Evolutionary conservation across 2,329 filamentous ascomycete genomes (phyloP), one percentile per base, ranked within the genome.

Genomic region (Raffaelea arxii): DNA sequence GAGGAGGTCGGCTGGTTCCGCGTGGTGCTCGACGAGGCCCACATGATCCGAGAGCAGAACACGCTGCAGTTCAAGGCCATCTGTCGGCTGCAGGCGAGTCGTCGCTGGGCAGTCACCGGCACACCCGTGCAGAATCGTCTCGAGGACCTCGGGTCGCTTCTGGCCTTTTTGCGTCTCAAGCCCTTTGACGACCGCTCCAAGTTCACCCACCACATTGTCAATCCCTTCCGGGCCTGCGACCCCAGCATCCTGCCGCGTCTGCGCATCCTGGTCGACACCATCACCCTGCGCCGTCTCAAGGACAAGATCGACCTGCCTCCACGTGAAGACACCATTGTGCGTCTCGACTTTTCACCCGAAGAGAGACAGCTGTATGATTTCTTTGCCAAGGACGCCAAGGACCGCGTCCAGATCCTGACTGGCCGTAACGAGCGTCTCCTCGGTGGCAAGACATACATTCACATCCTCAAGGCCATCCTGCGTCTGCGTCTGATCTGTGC

Each of bases 61-160:
- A 91, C 89, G 1, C 70, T 85, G 36, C 84, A 91, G 54, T 94
- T 89, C 46, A 88, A 90, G 60, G 86, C 87, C 3, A 86, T 92
- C 19, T 90, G 88, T 53, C 77, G 79, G 19, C 70, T 97, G 3
- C 75, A 85, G 50, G 86, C 89, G 2, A 77, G 86, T 58, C 80
- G 90, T 25, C 82, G 90, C 27, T 98, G 92, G 92, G 91, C 90
- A 3, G 87, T 97, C n/a, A 97, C 92, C 0, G 92, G 91, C 46
- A 97, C 92, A 0, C 92, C 90, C 0, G 86, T 97, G 9, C 91
- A 97, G 64, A 98, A 98, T 59, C 82, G 86, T 4, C 73, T 97
- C 3, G 89, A 94, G 53, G 92, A 98, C 61, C 73, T 97, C 21
- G 86, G 87, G 14, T 86, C 91, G 2, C 70, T 97, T 3, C 80